Evolutionary conservation across 805 yeast species (phyloP).

Genomic region (Candida pini): DNA sequence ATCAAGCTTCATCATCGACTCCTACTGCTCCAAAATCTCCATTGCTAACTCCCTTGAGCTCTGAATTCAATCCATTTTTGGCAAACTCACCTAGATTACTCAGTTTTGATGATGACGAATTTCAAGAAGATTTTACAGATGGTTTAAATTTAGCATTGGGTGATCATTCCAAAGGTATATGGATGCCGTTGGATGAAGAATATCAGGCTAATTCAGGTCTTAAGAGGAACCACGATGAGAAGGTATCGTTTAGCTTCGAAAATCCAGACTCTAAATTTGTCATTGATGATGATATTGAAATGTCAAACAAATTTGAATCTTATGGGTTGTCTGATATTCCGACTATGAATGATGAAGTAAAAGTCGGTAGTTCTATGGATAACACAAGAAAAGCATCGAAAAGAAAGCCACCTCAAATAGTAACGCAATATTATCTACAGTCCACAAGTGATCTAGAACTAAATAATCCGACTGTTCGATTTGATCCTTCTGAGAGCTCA

Average conservation of each 20-base stretch:
- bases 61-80: conserved; percentile 1
- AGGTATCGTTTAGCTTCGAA: too few species aligned
- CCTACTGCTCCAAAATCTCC: background rate
- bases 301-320: too few species aligned
- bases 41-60: background rate
- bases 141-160: conserved; percentile 20
- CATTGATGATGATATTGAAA: too few species aligned
- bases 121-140: conserved; percentile 14
- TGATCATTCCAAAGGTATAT: conserved; percentile 10
- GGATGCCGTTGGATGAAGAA: conserved; percentile 17
- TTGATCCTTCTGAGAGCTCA: too few species aligned
- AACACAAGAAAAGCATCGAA: background rate
- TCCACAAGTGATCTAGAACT: conserved; percentile 4
- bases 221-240: too few species aligned
- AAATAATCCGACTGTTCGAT: too few species aligned
- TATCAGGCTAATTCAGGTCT: too few species aligned
- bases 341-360: too few species aligned
- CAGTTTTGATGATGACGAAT: conserved; percentile 8
- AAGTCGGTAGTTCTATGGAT: too few species aligned
- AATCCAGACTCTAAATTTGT: too few species aligned
- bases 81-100: conserved; percentile 3
- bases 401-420: conserved; percentile 1
- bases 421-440: conserved; percentile 6
- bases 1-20: conserved; percentile 1
- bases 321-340: too few species aligned